phyloP scores from a whole-genome alignment of 306 rosid species.

The Castanopsis chinensis region DNA sequence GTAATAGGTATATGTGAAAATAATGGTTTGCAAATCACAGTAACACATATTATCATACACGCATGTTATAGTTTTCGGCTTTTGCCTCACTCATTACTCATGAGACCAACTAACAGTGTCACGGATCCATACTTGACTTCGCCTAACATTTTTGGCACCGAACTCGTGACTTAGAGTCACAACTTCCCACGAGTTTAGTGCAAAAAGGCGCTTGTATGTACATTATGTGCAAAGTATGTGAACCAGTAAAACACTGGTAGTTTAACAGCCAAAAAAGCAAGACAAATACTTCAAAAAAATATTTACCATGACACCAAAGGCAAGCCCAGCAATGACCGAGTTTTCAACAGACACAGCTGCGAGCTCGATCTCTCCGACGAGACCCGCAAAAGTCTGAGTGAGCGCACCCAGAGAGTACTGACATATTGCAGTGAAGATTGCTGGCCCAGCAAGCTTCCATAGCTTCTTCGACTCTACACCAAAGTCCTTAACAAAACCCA shows the following conservation, averaged over 20 bases:
- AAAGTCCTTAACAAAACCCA: slow-evolving; percentile 12
- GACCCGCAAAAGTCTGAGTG: slow-evolving; percentile 59
- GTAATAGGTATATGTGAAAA: no score
- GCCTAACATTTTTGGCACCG: no score
- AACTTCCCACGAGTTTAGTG: no score
- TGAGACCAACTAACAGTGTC: no score
- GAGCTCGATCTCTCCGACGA: slow-evolving; percentile 48
- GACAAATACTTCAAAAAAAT: neutral
- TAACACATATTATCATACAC: no score
- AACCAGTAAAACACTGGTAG: neutral
- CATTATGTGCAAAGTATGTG: no score
- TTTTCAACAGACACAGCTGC: slow-evolving; percentile 75
- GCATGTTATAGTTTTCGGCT: no score
- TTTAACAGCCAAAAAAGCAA: neutral
- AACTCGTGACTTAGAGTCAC: no score
- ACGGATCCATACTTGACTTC: no score
- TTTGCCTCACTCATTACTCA: no score
- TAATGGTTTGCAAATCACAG: no score
- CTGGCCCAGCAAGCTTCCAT: slow-evolving; percentile 61
- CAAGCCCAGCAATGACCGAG: slow-evolving; percentile 63
- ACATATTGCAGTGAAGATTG: slow-evolving; percentile 48
- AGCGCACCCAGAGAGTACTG: slow-evolving; percentile 72
- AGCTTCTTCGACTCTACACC: slow-evolving; percentile 35
- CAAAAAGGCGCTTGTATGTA: no score
- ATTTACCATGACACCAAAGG: slow-evolving; percentile 68